These are phyloP conservation scores for Syzygium oleosum DNA, from an alignment of 345 rosid genomes.

Conservation along the genomic window DNA sequence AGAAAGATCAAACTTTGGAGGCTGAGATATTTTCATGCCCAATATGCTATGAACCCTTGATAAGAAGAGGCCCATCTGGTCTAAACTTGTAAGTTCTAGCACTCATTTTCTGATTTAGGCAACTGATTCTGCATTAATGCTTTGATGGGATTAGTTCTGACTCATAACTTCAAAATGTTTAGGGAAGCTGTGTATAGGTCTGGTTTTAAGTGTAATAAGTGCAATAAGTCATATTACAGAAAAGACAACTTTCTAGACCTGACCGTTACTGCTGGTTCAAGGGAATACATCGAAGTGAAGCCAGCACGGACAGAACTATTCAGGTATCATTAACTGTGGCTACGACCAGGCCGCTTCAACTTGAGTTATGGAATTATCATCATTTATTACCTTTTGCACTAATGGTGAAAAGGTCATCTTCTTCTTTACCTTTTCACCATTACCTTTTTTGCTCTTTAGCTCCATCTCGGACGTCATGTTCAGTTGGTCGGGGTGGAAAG, in stretches of 20 bases:
- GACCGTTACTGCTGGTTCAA: constrained; percentile 65
- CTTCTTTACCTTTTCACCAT: neutral
- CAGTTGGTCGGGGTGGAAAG: neutral
- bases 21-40: constrained; percentile 70
- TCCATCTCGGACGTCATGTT: neutral
- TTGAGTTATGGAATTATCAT: neutral
- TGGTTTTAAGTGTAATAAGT: constrained; percentile 73
- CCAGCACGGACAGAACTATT: constrained; percentile 70
- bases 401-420: neutral
- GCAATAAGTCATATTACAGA: constrained; percentile 77
- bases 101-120: neutral
- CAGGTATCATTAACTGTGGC: constrained; percentile 31
- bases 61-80: constrained; percentile 91
- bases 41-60: constrained; percentile 72
- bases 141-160: neutral
- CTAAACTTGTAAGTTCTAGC: constrained; percentile 62
- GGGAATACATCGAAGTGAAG: constrained; percentile 56
- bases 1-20: constrained; percentile 21
- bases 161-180: constrained; percentile 7
- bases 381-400: neutral
- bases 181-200: constrained; percentile 74
- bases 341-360: neutral
- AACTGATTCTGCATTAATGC: neutral
- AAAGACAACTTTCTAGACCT: constrained; percentile 76
- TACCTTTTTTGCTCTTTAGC: neutral